Base-by-base conservation (phyloP, 1,139 yeast species). In the Candida albicans region DNA sequence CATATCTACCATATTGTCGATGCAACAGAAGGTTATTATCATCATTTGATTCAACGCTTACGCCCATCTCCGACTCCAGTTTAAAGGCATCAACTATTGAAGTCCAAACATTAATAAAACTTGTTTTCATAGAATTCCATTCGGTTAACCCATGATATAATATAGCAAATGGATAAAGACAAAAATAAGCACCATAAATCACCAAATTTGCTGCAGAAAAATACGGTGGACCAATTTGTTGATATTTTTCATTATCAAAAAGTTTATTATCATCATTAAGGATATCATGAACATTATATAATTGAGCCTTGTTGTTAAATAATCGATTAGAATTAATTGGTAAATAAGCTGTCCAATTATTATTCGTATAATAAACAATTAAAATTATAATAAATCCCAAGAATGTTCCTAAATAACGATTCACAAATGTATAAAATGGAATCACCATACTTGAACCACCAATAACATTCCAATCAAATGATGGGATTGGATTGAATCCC, bases 401-500 rank as follows among this genome's bases (percentile, higher is more conserved):
- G 0, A 69, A 10, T 22, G 65, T 52, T 1, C 77, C 77, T 26
- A 67, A 40, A 49, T 65, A 70, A 40, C 60, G 64, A 48, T 70
- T 71, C 11, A 59, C 62, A 44, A 68, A 67, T 1, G 75, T 65
- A 52, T 61, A 71, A 47, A 70, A 69, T 11, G 73, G 76, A 40
- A 70, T 56, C 1, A 77, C 72, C 53, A 61, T 73, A 54, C 75
- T 68, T n/a, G 61, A 68, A 4, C 65, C 68, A 46, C 69, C 70
- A 8, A 73, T 51, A 6, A 70, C 57, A 47, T 71, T 73, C 79
- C 78, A 73, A 51, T 73, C 79, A 47, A 73, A 68, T 0, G 74
- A 52, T 0, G 79, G 77, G 44, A 65, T 56, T 1, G 77, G 77
- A 41, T 73, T 73, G 14, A 73, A 52, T 0, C 79, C 79, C 42